These are phyloP conservation scores for Gyrodon lividus DNA, from an alignment of 768 basidiomycete genomes.

Conservation along the genomic window DNA sequence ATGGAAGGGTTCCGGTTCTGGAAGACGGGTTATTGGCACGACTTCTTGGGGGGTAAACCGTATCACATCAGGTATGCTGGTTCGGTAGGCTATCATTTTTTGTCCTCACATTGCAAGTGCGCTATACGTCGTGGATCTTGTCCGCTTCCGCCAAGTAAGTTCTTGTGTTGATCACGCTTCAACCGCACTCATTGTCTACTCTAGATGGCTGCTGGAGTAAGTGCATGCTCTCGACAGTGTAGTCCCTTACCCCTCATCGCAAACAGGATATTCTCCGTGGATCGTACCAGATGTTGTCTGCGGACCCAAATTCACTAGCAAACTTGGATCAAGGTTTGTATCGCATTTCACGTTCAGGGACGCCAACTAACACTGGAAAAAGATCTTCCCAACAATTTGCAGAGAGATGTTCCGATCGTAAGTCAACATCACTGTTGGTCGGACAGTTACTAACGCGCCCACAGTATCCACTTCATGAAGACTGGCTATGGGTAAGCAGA, in stretches of 20 bases:
- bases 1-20: conserved; percentile 99
- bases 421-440: conserved; percentile 33
- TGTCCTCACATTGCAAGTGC: conserved; percentile 54
- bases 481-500: conserved; percentile 89
- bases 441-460: conserved; percentile 1
- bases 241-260: neutral
- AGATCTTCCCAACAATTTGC: conserved; percentile 97
- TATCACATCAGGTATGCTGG: conserved; percentile 89
- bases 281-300: conserved; percentile 90
- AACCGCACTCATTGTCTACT: neutral
- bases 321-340: conserved; percentile 87
- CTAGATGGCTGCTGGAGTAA: conserved; percentile 58
- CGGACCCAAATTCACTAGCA: conserved; percentile 90
- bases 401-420: conserved; percentile 89
- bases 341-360: neutral
- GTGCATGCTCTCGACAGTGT: conserved; percentile 12
- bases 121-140: conserved; percentile 92
- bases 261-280: conserved; percentile 81
- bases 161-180: neutral
- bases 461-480: conserved; percentile 83
- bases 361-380: neutral
- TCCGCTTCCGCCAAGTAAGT: conserved; percentile 84
- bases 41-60: conserved; percentile 77
- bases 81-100: neutral
- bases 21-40: conserved; percentile 96